Base-by-base conservation (phyloP, 2,329 filamentous ascomycete species). In the Stemphylium lycopersici region DNA sequence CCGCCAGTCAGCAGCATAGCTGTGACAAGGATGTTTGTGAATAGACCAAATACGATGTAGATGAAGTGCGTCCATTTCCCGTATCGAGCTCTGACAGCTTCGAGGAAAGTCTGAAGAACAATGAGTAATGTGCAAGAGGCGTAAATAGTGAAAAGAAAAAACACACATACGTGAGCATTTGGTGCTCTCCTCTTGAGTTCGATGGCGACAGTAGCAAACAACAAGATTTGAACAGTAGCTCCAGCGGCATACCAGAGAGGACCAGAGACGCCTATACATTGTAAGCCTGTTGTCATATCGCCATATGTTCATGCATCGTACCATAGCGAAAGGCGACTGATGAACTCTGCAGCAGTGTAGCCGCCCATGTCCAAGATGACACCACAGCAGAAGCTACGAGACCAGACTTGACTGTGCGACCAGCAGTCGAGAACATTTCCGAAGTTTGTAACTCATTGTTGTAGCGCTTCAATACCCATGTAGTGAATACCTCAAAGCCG, bases 1-100 rank as follows among this genome's bases (percentile, higher is more conserved):
- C 91, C 92, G 51, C 92, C 92, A 20, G 91, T 91, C 55, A 96
- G 83, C 37, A 96, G 78, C 91, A 96, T 96, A 42, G 91, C 86
- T 2, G 91, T 93, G n/a, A 96, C 92, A 2, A 96, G 82, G 37
- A 95, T 90, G 69, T 95, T 77, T 31, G 91, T 96, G 76, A 90
- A 87, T 5, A 95, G 79, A 18, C 89, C 91, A 59, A 96, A 96
- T 1, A 87, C 80, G 56, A 92, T 89, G 72, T 91, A 96, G 2
- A 92, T 89, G 3, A 87, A 78, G 68, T 96, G 92, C 0, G 90
- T 87, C 11, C 77, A 67, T 2, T 81, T 79, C 42, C 92, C 91
- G 73, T 96, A 96, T 56, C 91, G 84, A n/a, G 91, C 91, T 52
- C 85, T 85, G 64, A 96, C 90, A 39, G 90, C 89, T 78, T 96